phyloP scores from a whole-genome alignment of 345 rosid species.

The Acer negundo region DNA sequence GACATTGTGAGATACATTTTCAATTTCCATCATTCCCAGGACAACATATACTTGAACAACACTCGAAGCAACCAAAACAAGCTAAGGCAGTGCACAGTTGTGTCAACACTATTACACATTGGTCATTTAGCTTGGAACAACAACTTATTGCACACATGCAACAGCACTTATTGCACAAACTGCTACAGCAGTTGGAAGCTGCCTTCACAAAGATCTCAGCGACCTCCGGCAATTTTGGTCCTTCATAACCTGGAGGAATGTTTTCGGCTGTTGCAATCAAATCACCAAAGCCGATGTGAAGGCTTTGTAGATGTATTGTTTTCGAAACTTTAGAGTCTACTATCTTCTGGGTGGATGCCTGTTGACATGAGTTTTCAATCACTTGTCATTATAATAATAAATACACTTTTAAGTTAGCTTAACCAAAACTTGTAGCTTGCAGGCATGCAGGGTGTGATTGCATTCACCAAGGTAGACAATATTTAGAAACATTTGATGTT shows the following conservation, averaged over 20 bases:
- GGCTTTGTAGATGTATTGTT: constrained; percentile 38
- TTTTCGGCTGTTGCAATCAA: constrained; percentile 65
- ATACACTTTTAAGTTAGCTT: background rate
- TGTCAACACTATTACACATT: constrained; percentile 51
- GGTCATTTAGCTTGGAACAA: constrained; percentile 68
- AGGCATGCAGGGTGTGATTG: background rate
- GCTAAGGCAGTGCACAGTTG: constrained; percentile 71
- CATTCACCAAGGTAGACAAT: too few species aligned
- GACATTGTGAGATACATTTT: background rate
- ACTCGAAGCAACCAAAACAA: constrained; percentile 76
- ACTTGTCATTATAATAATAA: background rate
- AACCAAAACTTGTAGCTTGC: background rate
- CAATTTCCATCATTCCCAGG: constrained; percentile 43
- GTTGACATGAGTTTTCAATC: constrained; percentile 22
- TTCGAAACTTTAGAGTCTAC: constrained; percentile 36
- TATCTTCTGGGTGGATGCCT: constrained; percentile 37
- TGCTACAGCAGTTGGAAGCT: constrained; percentile 72
- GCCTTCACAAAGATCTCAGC: constrained; percentile 78
- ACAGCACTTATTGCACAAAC: constrained; percentile 59
- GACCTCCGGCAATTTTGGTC: constrained; percentile 63
- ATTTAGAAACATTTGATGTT: background rate
- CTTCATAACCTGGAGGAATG: constrained; percentile 56
- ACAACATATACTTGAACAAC: constrained; percentile 74
- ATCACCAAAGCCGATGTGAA: constrained; percentile 73
- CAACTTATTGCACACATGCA: constrained; percentile 85